phyloP scores from a whole-genome alignment of 371 early-diverging fungal species.

The Batkoa obscura region DNA sequence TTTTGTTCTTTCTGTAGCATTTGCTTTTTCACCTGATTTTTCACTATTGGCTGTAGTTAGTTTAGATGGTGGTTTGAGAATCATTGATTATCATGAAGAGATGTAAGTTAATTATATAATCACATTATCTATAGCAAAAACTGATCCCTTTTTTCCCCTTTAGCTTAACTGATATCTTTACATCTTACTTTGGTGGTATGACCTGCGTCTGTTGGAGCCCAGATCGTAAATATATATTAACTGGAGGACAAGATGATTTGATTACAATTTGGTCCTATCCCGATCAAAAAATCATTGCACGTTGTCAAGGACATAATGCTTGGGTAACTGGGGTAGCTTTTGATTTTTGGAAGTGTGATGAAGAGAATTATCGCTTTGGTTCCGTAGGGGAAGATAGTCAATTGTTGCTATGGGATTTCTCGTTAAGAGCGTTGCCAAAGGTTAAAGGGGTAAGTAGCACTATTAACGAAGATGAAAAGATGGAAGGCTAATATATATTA shows the following conservation, averaged over 20 bases:
- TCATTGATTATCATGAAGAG: constrained; percentile 55
- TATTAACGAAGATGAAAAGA: not conserved
- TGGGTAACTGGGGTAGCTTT: constrained; percentile 79
- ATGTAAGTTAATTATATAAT: constrained; percentile 12
- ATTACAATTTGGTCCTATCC: constrained; percentile 77
- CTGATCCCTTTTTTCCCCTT: not conserved
- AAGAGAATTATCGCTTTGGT: constrained; percentile 64
- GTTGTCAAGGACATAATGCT: constrained; percentile 87
- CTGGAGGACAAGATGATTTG: constrained; percentile 91
- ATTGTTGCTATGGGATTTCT: constrained; percentile 83
- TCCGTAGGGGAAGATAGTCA: constrained; percentile 81
- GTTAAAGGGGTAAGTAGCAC: constrained; percentile 38
- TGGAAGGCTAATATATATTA: constrained; percentile 2
- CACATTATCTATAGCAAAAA: not conserved
- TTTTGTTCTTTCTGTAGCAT: constrained; percentile 16
- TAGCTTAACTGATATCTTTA: constrained; percentile 45
- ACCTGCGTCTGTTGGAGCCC: constrained; percentile 81
- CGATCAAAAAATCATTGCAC: constrained; percentile 54
- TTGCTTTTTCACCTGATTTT: constrained; percentile 74
- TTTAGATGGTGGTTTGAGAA: constrained; percentile 51
- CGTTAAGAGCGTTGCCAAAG: constrained; percentile 47
- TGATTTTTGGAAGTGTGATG: constrained; percentile 75
- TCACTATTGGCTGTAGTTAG: constrained; percentile 59
- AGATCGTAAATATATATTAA: constrained; percentile 78
- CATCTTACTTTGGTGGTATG: constrained; percentile 66